Evolutionary conservation across 1,139 yeast genomes (phyloP).

Genomic region (Hansenula sp.): DNA sequence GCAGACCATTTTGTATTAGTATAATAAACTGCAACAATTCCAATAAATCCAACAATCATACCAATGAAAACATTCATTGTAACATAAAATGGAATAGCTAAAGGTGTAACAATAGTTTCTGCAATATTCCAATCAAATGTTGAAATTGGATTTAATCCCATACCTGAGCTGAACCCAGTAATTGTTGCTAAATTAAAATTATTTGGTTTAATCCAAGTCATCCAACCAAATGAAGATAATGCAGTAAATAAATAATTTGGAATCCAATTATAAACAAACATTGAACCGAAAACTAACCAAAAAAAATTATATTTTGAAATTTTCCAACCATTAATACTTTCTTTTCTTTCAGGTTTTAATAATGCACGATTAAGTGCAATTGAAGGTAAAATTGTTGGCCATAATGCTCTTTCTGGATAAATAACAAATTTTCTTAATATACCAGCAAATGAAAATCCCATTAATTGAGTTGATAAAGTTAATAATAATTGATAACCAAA

Average conservation of each 20-base stretch:
- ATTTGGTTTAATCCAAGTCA: constrained; percentile 57
- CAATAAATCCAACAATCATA: constrained; percentile 37
- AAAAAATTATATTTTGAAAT: constrained; percentile 44
- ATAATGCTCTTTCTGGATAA: constrained; percentile 50
- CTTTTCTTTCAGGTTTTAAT: constrained; percentile 37
- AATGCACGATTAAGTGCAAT: constrained; percentile 54
- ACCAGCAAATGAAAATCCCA: constrained; percentile 66
- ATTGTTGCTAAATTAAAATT: constrained; percentile 49
- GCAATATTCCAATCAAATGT: constrained; percentile 52
- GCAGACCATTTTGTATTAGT: constrained; percentile 47
- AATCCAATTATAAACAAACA: constrained; percentile 52
- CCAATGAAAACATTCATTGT: constrained; percentile 46
- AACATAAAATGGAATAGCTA: constrained; percentile 63
- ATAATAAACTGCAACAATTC: constrained; percentile 45
- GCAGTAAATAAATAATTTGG: constrained; percentile 50
- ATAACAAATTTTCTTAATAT: constrained; percentile 50
- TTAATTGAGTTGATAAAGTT: constrained; percentile 47
- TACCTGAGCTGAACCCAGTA: constrained; percentile 47
- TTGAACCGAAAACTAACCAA: constrained; percentile 29
- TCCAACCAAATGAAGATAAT: constrained; percentile 53
- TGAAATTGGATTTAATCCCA: constrained; percentile 50
- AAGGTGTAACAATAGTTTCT: constrained; percentile 52
- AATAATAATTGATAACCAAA: constrained; percentile 45
- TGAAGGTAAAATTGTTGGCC: constrained; percentile 55
- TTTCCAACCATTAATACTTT: constrained; percentile 47